These are phyloP conservation scores for Blastocladiella britannica DNA, from an alignment of 192 early-diverging fungal genomes.

Conservation along the genomic window DNA sequence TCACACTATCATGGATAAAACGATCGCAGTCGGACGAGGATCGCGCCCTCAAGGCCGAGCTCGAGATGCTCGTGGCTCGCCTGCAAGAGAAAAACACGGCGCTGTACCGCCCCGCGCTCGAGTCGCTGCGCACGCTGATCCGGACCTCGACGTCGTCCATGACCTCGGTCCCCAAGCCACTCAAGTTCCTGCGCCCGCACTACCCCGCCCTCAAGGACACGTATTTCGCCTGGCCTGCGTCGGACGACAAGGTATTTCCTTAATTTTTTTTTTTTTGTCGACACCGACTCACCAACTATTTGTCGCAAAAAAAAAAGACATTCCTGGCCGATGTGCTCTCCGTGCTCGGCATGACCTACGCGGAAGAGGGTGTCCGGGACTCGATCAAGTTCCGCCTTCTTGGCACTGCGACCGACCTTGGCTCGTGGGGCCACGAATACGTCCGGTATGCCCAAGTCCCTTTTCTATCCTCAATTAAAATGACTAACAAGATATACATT, in stretches of 20 bases:
- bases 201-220: conserved; percentile 47
- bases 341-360: conserved; percentile 88
- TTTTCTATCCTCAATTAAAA: background rate
- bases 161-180: conserved; percentile 97
- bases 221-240: conserved; percentile 50
- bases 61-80: conserved; percentile 64
- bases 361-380: conserved; percentile 64
- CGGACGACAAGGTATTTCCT: conserved; percentile 47
- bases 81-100: conserved; percentile 40
- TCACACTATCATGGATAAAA: background rate
- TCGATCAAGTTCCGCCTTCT: conserved; percentile 68
- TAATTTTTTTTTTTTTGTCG: background rate
- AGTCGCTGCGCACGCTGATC: conserved; percentile 69
- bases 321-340: conserved; percentile 89
- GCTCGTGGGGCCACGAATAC: conserved; percentile 98
- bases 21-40: conserved; percentile 81
- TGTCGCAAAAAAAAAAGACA: conserved; percentile 16
- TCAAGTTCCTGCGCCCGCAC: conserved; percentile 83
- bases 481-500: too few species aligned
- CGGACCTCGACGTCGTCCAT: conserved; percentile 90
- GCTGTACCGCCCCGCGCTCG: conserved; percentile 69
- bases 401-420: conserved; percentile 50
- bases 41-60: conserved; percentile 71
- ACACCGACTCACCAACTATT: background rate
- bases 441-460: conserved; percentile 58